phyloP scores from a whole-genome alignment of 768 basidiomycete species.

The Macrolepiota dolichaula region DNA sequence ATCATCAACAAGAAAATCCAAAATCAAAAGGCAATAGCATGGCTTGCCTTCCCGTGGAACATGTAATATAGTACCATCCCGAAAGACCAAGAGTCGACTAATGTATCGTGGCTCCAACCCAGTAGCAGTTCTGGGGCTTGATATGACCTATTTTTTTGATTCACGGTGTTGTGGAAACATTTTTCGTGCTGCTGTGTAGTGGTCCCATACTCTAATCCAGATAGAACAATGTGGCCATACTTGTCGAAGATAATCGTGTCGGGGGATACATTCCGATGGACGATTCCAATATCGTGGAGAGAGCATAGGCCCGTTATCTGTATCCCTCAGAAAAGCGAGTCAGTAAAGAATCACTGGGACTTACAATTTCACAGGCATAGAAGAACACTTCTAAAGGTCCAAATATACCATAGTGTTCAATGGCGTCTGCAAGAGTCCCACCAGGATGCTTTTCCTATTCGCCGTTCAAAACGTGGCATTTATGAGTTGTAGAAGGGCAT shows the following conservation, averaged over 20 bases:
- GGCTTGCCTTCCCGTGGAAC: slow-evolving; percentile 41
- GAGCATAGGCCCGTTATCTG: slow-evolving; percentile 39
- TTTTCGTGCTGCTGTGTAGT: slow-evolving; percentile 14
- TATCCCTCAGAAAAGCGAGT: background rate
- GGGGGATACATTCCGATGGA: slow-evolving; percentile 44
- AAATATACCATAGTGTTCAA: slow-evolving; percentile 31
- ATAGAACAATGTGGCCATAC: slow-evolving; percentile 44
- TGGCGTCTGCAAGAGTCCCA: slow-evolving; percentile 25
- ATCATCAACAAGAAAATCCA: background rate
- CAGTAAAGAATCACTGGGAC: slow-evolving; percentile 13
- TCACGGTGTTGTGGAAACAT: background rate
- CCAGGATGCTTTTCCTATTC: slow-evolving; percentile 30
- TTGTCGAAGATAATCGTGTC: slow-evolving; percentile 39
- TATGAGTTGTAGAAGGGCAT: background rate
- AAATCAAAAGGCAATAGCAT: background rate
- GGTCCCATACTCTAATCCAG: slow-evolving; percentile 33
- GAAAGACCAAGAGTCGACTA: slow-evolving; percentile 61
- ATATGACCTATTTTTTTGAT: slow-evolving; percentile 21
- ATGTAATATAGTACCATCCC: slow-evolving; percentile 51
- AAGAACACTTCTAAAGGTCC: slow-evolving; percentile 32
- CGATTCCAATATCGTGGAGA: slow-evolving; percentile 43
- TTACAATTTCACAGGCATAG: slow-evolving; percentile 49
- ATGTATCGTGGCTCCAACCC: slow-evolving; percentile 49
- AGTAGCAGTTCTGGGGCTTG: slow-evolving; percentile 53
- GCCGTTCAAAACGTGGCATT: background rate